phyloP scores from a whole-genome alignment of 1,139 yeast species.

The Schwanniomyces etchellsii region DNA sequence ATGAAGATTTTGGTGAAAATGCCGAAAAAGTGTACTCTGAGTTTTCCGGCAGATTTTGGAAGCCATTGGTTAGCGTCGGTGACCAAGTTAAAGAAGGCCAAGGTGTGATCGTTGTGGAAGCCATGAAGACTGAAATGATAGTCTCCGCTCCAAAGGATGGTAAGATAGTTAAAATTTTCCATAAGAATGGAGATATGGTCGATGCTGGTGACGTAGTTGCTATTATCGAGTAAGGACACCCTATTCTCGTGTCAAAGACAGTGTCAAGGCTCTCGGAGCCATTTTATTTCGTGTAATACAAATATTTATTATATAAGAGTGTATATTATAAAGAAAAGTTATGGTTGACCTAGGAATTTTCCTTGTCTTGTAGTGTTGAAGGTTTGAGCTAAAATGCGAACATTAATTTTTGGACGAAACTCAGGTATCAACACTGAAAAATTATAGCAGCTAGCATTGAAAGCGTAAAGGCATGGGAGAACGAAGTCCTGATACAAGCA shows the following conservation, averaged over 20 bases:
- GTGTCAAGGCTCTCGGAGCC: neutral
- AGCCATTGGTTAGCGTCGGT: slow-evolving; percentile 78
- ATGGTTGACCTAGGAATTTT: too few relatives aligned
- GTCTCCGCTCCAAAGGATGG: slow-evolving; percentile 72
- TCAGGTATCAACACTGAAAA: too few relatives aligned
- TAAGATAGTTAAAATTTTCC: slow-evolving; percentile 70
- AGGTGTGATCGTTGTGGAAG: slow-evolving; percentile 85
- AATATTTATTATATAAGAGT: too few relatives aligned
- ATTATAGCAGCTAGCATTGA: neutral
- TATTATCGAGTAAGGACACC: slow-evolving; percentile 51
- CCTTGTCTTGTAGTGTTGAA: too few relatives aligned
- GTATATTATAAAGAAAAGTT: too few relatives aligned
- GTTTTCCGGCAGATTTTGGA: slow-evolving; percentile 96
- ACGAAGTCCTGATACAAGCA: slow-evolving; percentile 1
- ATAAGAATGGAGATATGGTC: slow-evolving; percentile 88
- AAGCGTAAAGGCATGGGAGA: neutral
- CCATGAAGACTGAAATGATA: slow-evolving; percentile 97
- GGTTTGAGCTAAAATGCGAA: too few relatives aligned
- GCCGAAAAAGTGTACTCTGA: slow-evolving; percentile 88
- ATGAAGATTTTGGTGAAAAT: slow-evolving; percentile 59
- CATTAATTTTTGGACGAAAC: too few relatives aligned
- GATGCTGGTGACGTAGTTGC: slow-evolving; percentile 94
- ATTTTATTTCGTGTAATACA: too few relatives aligned
- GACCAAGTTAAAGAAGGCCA: slow-evolving; percentile 70
- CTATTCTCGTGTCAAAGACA: slow-evolving; percentile 45